Evolutionary conservation across 192 early-diverging fungal genomes (phyloP).

Genomic region (Physocladia obscura): DNA sequence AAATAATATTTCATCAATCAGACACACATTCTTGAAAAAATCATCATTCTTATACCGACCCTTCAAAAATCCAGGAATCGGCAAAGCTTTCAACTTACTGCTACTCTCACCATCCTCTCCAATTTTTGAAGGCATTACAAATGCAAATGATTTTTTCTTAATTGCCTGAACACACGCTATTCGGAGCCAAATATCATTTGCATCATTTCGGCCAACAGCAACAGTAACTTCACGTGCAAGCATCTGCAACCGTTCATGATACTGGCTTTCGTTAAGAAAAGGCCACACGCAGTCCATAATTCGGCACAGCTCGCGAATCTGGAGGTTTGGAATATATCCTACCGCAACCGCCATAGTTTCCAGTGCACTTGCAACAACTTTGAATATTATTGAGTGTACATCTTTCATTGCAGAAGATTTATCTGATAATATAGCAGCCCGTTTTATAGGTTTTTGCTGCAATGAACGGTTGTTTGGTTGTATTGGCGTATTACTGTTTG

Average conservation of each 20-base stretch:
- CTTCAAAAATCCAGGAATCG: no score
- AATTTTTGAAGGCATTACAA: no score
- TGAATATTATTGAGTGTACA: constrained; percentile 7
- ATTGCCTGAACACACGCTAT: background rate
- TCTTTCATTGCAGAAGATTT: background rate
- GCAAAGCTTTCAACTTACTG: no score
- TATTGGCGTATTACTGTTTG: background rate
- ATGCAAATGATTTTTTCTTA: no score
- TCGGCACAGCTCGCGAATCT: background rate
- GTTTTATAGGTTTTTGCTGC: background rate
- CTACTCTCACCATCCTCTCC: no score
- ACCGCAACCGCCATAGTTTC: constrained; percentile 3
- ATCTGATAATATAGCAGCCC: background rate
- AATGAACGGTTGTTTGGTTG: background rate
- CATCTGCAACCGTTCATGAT: background rate
- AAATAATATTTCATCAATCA: no score
- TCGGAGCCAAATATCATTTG: constrained; percentile 22
- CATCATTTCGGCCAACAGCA: constrained; percentile 1
- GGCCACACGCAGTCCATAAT: constrained; percentile 8
- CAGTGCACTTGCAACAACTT: background rate
- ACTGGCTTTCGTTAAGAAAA: background rate
- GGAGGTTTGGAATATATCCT: background rate
- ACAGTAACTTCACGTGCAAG: background rate
- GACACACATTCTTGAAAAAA: no score
- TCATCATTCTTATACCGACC: no score